Percentiles rank a stretch among this genome's conserved stretches.
phyloP scores from a whole-genome alignment of 1,284 basidiomycete species.

The Ustilago vetiveriae region DNA sequence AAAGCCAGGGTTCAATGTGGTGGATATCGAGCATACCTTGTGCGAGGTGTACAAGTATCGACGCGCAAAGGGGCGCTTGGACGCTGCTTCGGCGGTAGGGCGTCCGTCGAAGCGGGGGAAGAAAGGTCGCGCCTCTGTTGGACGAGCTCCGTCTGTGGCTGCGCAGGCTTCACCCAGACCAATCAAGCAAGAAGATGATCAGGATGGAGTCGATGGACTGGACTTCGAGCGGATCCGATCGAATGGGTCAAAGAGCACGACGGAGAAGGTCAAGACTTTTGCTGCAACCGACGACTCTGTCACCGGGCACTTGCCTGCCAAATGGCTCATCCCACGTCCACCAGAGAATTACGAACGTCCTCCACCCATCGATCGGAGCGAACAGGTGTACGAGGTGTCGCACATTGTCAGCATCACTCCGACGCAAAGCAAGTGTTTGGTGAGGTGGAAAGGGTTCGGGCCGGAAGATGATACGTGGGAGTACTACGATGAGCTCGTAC shows the following conservation, averaged over 20 bases:
- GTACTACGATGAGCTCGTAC: conserved; percentile 69
- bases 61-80: conserved; percentile 62
- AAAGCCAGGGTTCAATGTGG: conserved; percentile 70
- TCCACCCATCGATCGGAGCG: conserved; percentile 19
- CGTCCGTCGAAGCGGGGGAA: too few species aligned
- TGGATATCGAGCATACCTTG: conserved; percentile 74
- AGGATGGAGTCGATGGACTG: conserved; percentile 28
- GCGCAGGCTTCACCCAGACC: not conserved
- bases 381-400: conserved; percentile 38
- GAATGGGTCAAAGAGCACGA: conserved; percentile 22
- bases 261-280: conserved; percentile 25
- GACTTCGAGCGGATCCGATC: conserved; percentile 28
- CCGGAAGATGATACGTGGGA: conserved; percentile 76
- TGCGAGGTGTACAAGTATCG: conserved; percentile 77
- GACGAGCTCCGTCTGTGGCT: conserved; percentile 6
- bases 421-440: conserved; percentile 69
- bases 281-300: conserved; percentile 66
- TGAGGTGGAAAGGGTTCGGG: conserved; percentile 75
- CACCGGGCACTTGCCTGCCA: conserved; percentile 47
- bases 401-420: conserved; percentile 41
- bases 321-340: conserved; percentile 35
- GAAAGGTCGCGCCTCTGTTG: not conserved
- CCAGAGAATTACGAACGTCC: conserved; percentile 27
- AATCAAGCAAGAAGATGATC: conserved; percentile 28
- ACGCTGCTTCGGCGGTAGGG: too few species aligned